A percentile compares a stretch with the other conserved stretches of the same genome.
Evolutionary conservation across 2,329 filamentous ascomycete genomes (phyloP).

Genomic region (Hirsutella thompsonii): DNA sequence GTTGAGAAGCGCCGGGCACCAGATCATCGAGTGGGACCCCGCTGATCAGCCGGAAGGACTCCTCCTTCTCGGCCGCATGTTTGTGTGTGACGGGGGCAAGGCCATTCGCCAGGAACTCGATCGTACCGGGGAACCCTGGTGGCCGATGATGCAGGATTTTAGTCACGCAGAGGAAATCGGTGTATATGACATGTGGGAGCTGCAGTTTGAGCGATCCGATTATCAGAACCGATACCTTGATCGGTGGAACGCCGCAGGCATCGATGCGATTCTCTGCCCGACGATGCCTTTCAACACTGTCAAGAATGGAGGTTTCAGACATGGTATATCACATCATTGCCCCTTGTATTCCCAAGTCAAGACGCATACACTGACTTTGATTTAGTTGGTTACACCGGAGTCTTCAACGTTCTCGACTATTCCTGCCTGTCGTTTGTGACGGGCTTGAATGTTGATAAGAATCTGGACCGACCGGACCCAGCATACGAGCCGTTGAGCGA

Average conservation of each 20-base stretch:
- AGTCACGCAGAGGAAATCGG: conserved; percentile 21
- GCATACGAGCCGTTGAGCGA: conserved; percentile 21
- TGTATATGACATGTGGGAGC: conserved; percentile 32
- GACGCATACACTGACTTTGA: conserved; percentile 1
- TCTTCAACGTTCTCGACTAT: conserved; percentile 36
- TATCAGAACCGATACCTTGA: conserved; percentile 34
- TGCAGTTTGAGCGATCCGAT: conserved; percentile 29
- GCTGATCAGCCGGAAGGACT: conserved; percentile 25
- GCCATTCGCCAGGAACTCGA: conserved; percentile 25
- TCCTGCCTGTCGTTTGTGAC: conserved; percentile 33
- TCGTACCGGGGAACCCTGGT: conserved; percentile 28
- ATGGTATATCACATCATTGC: too few relatives aligned
- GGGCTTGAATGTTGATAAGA: conserved; percentile 24
- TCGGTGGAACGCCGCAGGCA: conserved; percentile 29
- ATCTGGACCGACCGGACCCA: conserved; percentile 19
- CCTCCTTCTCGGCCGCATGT: conserved; percentile 28
- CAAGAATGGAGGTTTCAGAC: conserved; percentile 28
- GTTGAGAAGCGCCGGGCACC: conserved; percentile 32
- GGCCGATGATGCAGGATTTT: conserved; percentile 23
- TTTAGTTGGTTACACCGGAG: conserved; percentile 34
- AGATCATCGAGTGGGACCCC: conserved; percentile 38
- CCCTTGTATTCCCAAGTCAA: too few relatives aligned
- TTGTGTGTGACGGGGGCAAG: conserved; percentile 32
- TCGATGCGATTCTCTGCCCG: conserved; percentile 52
- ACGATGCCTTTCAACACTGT: conserved; percentile 30